Evolutionary conservation across 345 rosid genomes (phyloP).

Genomic region (Murraya koenigii): DNA sequence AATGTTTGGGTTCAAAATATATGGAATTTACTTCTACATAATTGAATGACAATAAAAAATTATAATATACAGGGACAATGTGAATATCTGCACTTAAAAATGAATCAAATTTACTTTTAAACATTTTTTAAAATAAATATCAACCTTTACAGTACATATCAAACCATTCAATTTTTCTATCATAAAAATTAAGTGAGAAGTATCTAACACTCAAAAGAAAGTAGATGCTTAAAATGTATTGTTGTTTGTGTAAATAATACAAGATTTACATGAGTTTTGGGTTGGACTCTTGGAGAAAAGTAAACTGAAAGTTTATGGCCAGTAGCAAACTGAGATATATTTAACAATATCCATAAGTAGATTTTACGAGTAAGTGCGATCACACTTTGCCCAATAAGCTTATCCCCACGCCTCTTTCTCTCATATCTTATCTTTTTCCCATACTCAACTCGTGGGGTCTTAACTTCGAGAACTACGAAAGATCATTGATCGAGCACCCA

Average conservation of each 20-base stretch:
- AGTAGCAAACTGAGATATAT: constrained; percentile 23
- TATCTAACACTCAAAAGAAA: too few relatives aligned
- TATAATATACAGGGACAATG: too few relatives aligned
- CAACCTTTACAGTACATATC: too few relatives aligned
- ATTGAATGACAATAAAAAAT: too few relatives aligned
- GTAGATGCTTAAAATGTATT: neutral
- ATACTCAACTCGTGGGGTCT: constrained; percentile 64
- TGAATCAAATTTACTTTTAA: too few relatives aligned
- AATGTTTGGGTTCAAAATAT: too few relatives aligned
- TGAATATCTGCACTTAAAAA: too few relatives aligned
- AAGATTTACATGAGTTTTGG: neutral
- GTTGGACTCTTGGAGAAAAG: neutral
- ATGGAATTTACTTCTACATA: too few relatives aligned
- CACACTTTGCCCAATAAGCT: constrained; percentile 68
- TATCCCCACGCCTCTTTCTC: constrained; percentile 50
- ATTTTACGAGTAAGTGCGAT: constrained; percentile 29
- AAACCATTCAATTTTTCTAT: too few relatives aligned
- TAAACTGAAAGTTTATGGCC: neutral
- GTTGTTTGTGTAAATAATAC: neutral
- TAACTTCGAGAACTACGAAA: constrained; percentile 37
- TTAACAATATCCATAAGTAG: constrained; percentile 30
- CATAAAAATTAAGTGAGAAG: too few relatives aligned
- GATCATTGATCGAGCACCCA: constrained; percentile 33
- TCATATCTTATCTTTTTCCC: constrained; percentile 58
- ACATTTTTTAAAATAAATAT: too few relatives aligned